phyloP scores from a whole-genome alignment of 257 asterid species.

The Striga asiatica region DNA sequence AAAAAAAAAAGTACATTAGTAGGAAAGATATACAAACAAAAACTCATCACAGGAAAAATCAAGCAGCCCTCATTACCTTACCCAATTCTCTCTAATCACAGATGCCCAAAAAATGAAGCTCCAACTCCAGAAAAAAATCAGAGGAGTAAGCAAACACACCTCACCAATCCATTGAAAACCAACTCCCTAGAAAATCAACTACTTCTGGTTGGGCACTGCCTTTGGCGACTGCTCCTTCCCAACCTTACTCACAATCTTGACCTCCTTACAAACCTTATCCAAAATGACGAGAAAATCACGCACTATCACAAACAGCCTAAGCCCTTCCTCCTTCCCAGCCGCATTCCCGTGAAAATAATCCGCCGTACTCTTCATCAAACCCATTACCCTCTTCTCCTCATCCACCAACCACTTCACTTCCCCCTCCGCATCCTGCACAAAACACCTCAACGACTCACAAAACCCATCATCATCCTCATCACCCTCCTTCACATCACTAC shows the following conservation, averaged over 20 bases:
- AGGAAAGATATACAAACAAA: neutral
- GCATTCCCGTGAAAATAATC: constrained; percentile 66
- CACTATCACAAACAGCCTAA: constrained; percentile 40
- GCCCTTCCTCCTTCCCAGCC: constrained; percentile 51
- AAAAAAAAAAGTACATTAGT: neutral
- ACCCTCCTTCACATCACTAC: constrained; percentile 22
- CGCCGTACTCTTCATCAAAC: constrained; percentile 45
- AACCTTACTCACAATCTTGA: constrained; percentile 28
- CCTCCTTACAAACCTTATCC: constrained; percentile 56
- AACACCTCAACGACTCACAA: constrained; percentile 27
- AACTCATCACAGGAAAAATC: too few relatives aligned
- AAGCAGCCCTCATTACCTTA: too few relatives aligned
- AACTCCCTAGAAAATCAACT: neutral
- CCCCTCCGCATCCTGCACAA: constrained; percentile 30
- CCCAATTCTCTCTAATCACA: neutral
- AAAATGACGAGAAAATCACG: constrained; percentile 50
- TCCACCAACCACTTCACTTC: constrained; percentile 36
- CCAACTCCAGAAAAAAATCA: constrained; percentile 1
- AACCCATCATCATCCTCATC: constrained; percentile 36
- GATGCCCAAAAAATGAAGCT: neutral
- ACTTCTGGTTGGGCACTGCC: constrained; percentile 14
- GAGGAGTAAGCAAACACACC: constrained; percentile 6
- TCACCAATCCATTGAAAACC: neutral
- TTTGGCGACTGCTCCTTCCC: too few relatives aligned
- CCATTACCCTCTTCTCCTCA: constrained; percentile 41